Conservation (phyloP, 768 basidiomycete species). For the Guyanaporus albipodus region DNA sequence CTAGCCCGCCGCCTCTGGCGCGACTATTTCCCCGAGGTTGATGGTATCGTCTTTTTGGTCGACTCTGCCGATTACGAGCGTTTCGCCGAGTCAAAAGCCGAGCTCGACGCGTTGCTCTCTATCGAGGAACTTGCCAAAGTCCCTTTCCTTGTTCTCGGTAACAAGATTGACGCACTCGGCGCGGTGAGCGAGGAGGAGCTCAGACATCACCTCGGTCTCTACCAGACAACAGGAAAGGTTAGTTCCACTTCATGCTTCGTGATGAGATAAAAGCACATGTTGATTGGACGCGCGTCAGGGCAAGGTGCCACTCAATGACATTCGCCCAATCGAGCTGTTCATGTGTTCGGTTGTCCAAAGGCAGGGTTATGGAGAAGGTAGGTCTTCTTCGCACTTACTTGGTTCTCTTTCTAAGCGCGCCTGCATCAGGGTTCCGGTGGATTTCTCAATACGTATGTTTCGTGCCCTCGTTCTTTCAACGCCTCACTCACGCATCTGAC, state of each 20-base stretch:
- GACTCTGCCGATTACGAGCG: slow-evolving; percentile 97
- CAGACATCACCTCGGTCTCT: slow-evolving; percentile 90
- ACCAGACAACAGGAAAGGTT: slow-evolving; percentile 99
- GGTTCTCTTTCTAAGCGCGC: slow-evolving; percentile 5
- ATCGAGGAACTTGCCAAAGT: slow-evolving; percentile 96
- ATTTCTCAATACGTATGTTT: slow-evolving; percentile 88
- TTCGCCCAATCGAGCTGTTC: slow-evolving; percentile 98
- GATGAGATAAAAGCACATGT: not conserved
- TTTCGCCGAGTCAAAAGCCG: slow-evolving; percentile 93
- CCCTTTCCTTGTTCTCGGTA: slow-evolving; percentile 96
- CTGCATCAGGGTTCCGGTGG: slow-evolving; percentile 79
- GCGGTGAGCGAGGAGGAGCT: slow-evolving; percentile 98
- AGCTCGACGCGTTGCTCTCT: slow-evolving; percentile 91
- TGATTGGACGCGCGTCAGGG: slow-evolving; percentile 50
- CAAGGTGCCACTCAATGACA: slow-evolving; percentile 94
- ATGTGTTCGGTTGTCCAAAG: slow-evolving; percentile 99
- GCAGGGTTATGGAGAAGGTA: slow-evolving; percentile 97
- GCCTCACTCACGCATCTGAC: slow-evolving; percentile 6
- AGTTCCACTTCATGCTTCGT: slow-evolving; percentile 7
- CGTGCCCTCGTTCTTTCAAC: not conserved
- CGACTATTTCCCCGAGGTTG: slow-evolving; percentile 99
- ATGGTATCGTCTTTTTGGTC: slow-evolving; percentile 97
- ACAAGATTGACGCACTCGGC: slow-evolving; percentile 99
- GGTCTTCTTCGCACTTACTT: slow-evolving; percentile 8
- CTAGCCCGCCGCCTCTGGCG: slow-evolving; percentile 96